Evolutionary conservation across 441 rosid species (phyloP).

Genomic region (Populus hybrid): DNA sequence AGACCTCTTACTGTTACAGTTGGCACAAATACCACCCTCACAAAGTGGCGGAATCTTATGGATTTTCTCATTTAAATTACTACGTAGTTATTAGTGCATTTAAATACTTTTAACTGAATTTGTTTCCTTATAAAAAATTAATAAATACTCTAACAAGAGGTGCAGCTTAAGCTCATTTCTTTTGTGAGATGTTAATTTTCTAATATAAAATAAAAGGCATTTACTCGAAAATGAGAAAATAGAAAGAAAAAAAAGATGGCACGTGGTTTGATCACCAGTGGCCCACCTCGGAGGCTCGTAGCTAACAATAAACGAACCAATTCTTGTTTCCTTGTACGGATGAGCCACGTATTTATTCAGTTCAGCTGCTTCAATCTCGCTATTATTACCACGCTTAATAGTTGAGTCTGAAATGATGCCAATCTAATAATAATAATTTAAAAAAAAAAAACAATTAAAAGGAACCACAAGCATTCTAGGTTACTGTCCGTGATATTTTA

Average conservation of each 20-base stretch:
- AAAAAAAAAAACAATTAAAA: too few relatives aligned
- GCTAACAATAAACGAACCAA: background rate
- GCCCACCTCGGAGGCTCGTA: background rate
- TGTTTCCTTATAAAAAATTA: slow-evolving; percentile 8
- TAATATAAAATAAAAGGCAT: too few relatives aligned
- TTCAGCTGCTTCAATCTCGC: background rate
- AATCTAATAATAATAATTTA: too few relatives aligned
- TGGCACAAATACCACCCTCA: background rate
- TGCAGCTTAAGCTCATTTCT: too few relatives aligned
- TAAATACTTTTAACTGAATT: background rate
- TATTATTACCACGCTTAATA: background rate
- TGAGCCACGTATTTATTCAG: background rate
- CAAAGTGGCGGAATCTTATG: background rate
- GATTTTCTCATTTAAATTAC: background rate
- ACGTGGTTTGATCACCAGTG: background rate
- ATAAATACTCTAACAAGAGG: background rate
- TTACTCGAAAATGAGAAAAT: background rate
- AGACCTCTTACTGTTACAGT: background rate
- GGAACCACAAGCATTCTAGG: too few relatives aligned
- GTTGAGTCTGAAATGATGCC: too few relatives aligned
- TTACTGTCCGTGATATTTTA: too few relatives aligned
- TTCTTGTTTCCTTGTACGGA: background rate
- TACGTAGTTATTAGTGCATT: background rate
- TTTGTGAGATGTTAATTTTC: too few relatives aligned
- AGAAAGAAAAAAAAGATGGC: background rate